phyloP scores from a whole-genome alignment of 2,329 filamentous ascomycete genomes.

The Phialophora macrospora region DNA sequence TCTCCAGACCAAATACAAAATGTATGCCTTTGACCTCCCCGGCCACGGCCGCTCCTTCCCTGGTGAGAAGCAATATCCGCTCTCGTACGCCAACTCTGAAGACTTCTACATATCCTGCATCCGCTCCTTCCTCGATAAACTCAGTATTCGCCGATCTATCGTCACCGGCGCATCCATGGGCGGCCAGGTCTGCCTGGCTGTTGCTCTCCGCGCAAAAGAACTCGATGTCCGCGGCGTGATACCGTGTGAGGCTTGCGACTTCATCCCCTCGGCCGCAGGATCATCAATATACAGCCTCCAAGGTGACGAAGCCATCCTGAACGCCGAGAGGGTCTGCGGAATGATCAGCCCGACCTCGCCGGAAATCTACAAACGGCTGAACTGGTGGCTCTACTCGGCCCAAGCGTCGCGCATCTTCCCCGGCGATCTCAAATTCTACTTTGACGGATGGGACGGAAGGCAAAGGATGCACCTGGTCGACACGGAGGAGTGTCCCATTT shows the following conservation, averaged over 20 bases:
- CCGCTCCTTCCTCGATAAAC: constrained; percentile 22
- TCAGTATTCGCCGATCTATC: constrained; percentile 22
- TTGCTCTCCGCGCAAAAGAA: constrained; percentile 26
- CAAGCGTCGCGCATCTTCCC: constrained; percentile 59
- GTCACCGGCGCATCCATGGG: constrained; percentile 31
- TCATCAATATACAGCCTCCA: constrained; percentile 25
- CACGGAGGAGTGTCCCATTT: constrained; percentile 55
- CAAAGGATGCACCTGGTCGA: constrained; percentile 52
- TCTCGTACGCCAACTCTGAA: constrained; percentile 30
- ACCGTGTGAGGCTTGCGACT: constrained; percentile 34
- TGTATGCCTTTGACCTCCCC: constrained; percentile 36
- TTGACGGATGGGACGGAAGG: constrained; percentile 56
- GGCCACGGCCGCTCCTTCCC: constrained; percentile 35
- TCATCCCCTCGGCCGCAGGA: constrained; percentile 24
- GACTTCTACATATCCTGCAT: constrained; percentile 32
- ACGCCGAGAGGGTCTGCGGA: constrained; percentile 34
- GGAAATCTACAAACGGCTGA: constrained; percentile 52
- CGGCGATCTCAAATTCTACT: constrained; percentile 58
- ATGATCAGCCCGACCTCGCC: constrained; percentile 56
- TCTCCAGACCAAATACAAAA: constrained; percentile 26
- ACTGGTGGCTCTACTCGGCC: constrained; percentile 56
- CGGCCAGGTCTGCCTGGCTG: constrained; percentile 31
- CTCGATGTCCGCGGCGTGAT: constrained; percentile 30
- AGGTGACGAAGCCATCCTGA: constrained; percentile 30
- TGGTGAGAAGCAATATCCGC: constrained; percentile 25